Evolutionary conservation across 352 stramenopile species (phyloP), one percentile per base, ranked within the genome.

Genomic region (Blastocystis sp.): DNA sequence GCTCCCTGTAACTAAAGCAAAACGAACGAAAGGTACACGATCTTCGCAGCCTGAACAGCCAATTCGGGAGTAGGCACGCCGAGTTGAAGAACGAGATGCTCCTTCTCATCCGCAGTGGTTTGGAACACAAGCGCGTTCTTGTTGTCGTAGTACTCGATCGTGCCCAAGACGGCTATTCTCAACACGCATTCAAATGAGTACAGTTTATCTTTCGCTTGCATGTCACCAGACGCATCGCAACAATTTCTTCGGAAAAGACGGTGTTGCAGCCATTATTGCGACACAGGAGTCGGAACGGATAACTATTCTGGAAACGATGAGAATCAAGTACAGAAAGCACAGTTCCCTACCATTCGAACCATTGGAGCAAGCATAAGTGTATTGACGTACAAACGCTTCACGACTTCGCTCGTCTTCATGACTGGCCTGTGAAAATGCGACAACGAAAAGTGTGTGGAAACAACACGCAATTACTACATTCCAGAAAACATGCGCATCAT

Each of bases 181-280:
- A 57, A 64, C 19, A 2, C 3, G 9, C 0, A 38, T 34, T 28
- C 3, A 14, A 61, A 14, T 7, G 60, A 2, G 28, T 88, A 88
- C 78, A 57, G 43, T 88, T 88, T 19, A 76, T 52, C 48, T 59
- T 88, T 21, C 78, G 34, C 42, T 76, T 65, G 52, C 64, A 76
- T 43, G 42, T 79, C 42, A 65, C 68, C 38, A 88, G 64, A 62
- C 66, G 63, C 68, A 79, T 76, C 57, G 78, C 78, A 34, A 88
- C 78, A 24, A 79, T 88, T 68, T 88, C 78, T 71, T 88, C 78
- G 3, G 78, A 88, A 61, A 88, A 88, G 48, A 88, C 78, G 28
- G 78, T 88, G 42, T 88, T 48, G 57, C 78, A 88, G 21, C 78
- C 78, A n/a, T 65, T 69, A 48, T 76, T 45, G 21, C 64, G 45